These are phyloP conservation scores for Linnemannia hyalina DNA, from an alignment of 192 early-diverging fungal species.

Conservation along the genomic window DNA sequence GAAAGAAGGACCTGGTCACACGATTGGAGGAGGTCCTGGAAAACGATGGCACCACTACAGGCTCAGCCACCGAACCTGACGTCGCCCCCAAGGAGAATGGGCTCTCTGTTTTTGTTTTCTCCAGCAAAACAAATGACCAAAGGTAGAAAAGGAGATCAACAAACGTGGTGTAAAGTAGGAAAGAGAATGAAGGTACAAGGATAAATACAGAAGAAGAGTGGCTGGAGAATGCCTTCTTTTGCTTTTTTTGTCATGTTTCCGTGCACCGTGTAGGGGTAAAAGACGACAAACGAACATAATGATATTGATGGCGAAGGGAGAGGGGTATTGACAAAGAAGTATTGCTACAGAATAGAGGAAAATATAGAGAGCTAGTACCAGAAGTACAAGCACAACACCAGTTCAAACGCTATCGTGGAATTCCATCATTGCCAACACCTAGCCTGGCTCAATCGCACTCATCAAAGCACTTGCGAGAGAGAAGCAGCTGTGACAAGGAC, in stretches of 20 bases:
- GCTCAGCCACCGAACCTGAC: constrained; percentile 24
- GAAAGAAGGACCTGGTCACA: constrained; percentile 67
- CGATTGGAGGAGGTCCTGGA: constrained; percentile 70
- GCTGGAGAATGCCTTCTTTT: no score
- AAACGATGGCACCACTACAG: constrained; percentile 21
- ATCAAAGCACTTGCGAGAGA: background rate
- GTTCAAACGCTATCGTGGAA: no score
- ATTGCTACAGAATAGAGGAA: background rate
- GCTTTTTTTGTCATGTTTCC: no score
- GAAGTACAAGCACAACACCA: background rate
- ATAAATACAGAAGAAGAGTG: no score
- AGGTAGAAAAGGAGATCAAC: background rate
- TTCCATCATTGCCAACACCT: background rate
- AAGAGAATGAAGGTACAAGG: background rate
- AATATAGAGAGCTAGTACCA: background rate
- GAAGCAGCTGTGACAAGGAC: background rate
- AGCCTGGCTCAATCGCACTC: background rate
- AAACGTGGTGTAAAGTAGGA: background rate
- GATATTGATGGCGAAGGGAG: background rate
- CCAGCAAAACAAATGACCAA: background rate
- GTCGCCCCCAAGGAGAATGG: constrained; percentile 25
- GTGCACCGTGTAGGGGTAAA: no score
- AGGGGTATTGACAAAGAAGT: background rate
- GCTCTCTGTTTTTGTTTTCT: background rate
- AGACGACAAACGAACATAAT: background rate